Base-by-base conservation (phyloP, 148 eudicot species). In the Bassia scoparia region DNA sequence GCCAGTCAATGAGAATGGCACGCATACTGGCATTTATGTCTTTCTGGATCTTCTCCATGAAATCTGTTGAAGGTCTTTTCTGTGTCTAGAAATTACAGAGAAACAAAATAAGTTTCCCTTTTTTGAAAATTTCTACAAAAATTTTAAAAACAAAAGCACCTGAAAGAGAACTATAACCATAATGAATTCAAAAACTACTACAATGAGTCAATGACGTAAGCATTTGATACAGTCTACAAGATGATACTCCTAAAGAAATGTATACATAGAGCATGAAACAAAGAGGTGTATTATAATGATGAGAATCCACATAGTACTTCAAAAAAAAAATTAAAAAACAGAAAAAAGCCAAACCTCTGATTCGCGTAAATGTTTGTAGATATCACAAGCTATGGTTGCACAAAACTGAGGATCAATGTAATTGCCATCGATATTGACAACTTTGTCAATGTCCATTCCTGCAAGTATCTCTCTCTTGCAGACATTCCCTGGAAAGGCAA, bases 1-100 rank as follows among this genome's bases (percentile, higher is more conserved):
- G 98, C 98, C 98, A 95, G 72, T 95, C 98, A 58, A 95, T 70
- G 18, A 95, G 89, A 68, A 91, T 91, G 49, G 93, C 85, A 26
- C 98, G 88, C 98, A 95, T 95, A 84, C 93, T 91, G 55, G 97
- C 70, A 80, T 91, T 95, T 48, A 95, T 89, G 73, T 95, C 98
- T 72, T 87, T 88, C 80, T 95, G 98, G 29, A 89, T 81, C 82
- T 74, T 87, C 80, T 91, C 96, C 93, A 95, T 95, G 81, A 84
- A 95, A 74, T 88, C 87, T 12, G 71, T 77, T 44, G 89, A 73
- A 72, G 97, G 98, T 79, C 93, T 88, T 79, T 91, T 94, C 91
- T 86, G 89, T 58, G 85, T 82, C 97, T 93, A 76, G 8, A 72
- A 71, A 34, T 68, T n/a, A 55, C 24, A 64, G 23, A 1, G 30